phyloP scores from a whole-genome alignment of 495 filamentous ascomycete species.

The Penicillium cinerascens region DNA sequence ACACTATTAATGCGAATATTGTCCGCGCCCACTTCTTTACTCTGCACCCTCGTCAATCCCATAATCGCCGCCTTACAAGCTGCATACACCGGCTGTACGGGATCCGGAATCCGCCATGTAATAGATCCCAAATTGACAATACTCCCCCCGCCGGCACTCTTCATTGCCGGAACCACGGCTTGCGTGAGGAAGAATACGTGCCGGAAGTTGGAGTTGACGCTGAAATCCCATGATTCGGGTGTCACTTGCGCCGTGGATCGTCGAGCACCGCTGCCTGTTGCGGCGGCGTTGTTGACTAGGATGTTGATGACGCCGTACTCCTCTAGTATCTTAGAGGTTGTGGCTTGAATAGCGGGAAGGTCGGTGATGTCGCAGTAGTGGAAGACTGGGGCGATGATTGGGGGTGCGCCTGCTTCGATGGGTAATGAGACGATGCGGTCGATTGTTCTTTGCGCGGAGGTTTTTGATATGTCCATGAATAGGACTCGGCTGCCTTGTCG shows the following conservation, averaged over 20 bases:
- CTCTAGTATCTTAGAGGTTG: constrained; percentile 25
- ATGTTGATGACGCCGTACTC: constrained; percentile 30
- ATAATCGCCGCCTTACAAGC: constrained; percentile 31
- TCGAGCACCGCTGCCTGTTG: constrained; percentile 9
- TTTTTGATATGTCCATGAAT: constrained; percentile 44
- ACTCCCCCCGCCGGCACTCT: constrained; percentile 15
- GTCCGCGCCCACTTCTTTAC: constrained; percentile 12
- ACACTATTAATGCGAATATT: constrained; percentile 25
- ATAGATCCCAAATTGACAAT: constrained; percentile 32
- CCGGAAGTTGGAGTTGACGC: constrained; percentile 26
- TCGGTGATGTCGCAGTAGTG: constrained; percentile 44
- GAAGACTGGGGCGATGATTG: constrained; percentile 10
- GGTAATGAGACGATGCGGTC: neutral
- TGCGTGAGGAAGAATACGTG: constrained; percentile 39
- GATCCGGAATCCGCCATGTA: constrained; percentile 26
- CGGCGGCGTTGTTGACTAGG: constrained; percentile 40
- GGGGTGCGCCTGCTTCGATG: neutral
- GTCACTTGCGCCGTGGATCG: constrained; percentile 24
- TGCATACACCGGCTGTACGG: constrained; percentile 17
- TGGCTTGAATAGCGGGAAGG: constrained; percentile 22
- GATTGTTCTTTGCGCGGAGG: constrained; percentile 10
- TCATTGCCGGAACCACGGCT: constrained; percentile 26
- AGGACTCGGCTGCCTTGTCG: constrained; percentile 45
- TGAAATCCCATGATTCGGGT: constrained; percentile 22
- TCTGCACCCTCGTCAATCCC: constrained; percentile 21